Evolutionary conservation across 2,329 filamentous ascomycete genomes (phyloP).

Genomic region (Exophiala sp.): DNA sequence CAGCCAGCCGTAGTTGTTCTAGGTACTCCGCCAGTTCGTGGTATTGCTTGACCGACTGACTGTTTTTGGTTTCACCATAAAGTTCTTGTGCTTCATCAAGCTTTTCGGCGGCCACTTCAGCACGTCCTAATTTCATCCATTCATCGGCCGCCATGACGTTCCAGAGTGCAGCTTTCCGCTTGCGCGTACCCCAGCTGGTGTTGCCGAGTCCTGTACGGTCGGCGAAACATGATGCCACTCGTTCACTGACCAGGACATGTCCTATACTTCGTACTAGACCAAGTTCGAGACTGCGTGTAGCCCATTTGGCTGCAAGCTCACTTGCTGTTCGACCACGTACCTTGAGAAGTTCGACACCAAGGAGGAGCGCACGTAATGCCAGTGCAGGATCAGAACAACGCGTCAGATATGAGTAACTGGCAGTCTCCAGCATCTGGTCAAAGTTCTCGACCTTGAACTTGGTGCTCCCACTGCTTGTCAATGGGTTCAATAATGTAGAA

Average conservation of each 20-base stretch:
- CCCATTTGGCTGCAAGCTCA: conserved; percentile 87
- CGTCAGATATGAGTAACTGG: conserved; percentile 87
- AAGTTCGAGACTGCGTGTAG: conserved; percentile 72
- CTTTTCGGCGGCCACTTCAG: conserved; percentile 72
- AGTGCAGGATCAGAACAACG: conserved; percentile 76
- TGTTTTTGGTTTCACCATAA: conserved; percentile 46
- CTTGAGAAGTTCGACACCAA: conserved; percentile 78
- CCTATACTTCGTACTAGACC: conserved; percentile 64
- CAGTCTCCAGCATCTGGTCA: conserved; percentile 82
- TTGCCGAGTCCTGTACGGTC: conserved; percentile 66
- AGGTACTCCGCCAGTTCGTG: conserved; percentile 50
- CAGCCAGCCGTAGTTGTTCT: conserved; percentile 41
- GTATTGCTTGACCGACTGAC: conserved; percentile 45
- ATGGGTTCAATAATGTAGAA: conserved; percentile 73
- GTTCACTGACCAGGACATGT: conserved; percentile 79
- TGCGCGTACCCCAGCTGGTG: conserved; percentile 66
- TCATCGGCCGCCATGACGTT: conserved; percentile 75
- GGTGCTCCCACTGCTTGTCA: conserved; percentile 62
- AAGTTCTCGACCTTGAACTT: conserved; percentile 78
- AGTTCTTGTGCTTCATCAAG: conserved; percentile 64
- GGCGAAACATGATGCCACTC: conserved; percentile 78
- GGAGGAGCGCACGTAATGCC: conserved; percentile 70
- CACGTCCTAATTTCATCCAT: conserved; percentile 76
- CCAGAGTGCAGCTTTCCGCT: conserved; percentile 87
- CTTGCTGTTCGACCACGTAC: conserved; percentile 74